Percentiles rank a stretch among this genome's conserved stretches.
Conservation (phyloP, 2,329 filamentous ascomycete species). For the Alternaria ventricosa region DNA sequence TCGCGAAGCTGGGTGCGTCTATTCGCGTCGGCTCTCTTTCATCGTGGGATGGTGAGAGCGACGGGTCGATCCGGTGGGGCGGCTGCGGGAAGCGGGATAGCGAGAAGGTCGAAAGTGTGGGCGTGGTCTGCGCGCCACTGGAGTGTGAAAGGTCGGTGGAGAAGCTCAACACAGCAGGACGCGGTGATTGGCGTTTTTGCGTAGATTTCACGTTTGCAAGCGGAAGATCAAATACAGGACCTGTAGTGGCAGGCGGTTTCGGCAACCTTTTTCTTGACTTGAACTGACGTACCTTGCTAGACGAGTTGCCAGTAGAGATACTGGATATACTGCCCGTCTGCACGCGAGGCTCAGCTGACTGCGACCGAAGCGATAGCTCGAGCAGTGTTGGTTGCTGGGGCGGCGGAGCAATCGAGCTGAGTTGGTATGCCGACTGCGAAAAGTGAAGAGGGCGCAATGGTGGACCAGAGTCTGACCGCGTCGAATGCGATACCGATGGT, state of each 20-base stretch:
- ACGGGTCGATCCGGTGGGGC: conserved; percentile 28
- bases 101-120: conserved; percentile 36
- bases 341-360: conserved; percentile 35
- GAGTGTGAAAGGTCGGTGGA: conserved; percentile 30
- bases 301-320: conserved; percentile 14
- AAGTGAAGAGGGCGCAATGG: conserved; percentile 31
- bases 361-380: conserved; percentile 33
- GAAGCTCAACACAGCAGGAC: conserved; percentile 24
- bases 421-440: conserved; percentile 41
- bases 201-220: conserved; percentile 26
- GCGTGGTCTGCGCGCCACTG: conserved; percentile 21
- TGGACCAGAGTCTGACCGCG: conserved; percentile 17
- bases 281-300: conserved; percentile 37
- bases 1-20: conserved; percentile 31
- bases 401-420: conserved; percentile 21
- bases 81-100: conserved; percentile 47
- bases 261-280: conserved; percentile 47
- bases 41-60: conserved; percentile 27
- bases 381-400: conserved; percentile 24
- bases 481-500: conserved; percentile 20
- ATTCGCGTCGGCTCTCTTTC: conserved; percentile 27
- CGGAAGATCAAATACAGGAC: conserved; percentile 14
- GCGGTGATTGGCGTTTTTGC: conserved; percentile 23
- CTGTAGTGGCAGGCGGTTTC: conserved; percentile 31
- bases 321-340: conserved; percentile 26